Base-by-base conservation (phyloP, 2,329 filamentous ascomycete species). In the Calonectria naviculata region DNA sequence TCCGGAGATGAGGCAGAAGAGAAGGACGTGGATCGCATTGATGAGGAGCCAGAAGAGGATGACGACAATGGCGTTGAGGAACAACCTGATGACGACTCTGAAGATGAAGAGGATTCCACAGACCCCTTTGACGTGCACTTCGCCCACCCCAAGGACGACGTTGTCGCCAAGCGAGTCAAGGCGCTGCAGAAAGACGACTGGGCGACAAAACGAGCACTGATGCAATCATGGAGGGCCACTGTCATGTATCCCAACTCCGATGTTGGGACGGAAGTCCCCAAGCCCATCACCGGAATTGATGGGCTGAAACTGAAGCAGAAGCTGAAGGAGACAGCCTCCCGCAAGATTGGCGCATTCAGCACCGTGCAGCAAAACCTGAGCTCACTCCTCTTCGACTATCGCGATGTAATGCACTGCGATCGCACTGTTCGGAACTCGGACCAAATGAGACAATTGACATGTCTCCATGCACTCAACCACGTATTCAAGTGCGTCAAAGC, bases 401-500 rank as follows among this genome's bases (percentile, higher is more conserved):
- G 91, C 66, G 96, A 98, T 79, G 77, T 97, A 1, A 83, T 98
- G 1, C 94, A 93, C 78, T 94, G 93, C 67, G 91, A 91, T 64
- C 89, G 96, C 49, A 94, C 89, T 0, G 83, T 92, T 2, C 85
- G 87, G 19, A 97, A 96, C 79, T 90, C 94, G 0, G 86, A 89
- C 26, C 88, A 87, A 5, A 81, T 98, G 60, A 91, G 95, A 62
- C 90, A 92, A 46, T 85, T 98, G 63, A 88, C 91, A 19, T 95
- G 93, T 76, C 86, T 98, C 1, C 97, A 99, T 82, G 92, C 93
- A 3, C 86, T 98, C 15, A 98, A 98, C 81, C 97, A 98, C 80
- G 88, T 98, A 46, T 92, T 97, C 83, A 98, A 98, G 90, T 92
- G 81, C 81, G 89, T 75, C 26, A 3, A 12, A 4, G 1, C 21